phyloP scores from a whole-genome alignment of 352 stramenopile species.

The Globisporangium lucens region DNA sequence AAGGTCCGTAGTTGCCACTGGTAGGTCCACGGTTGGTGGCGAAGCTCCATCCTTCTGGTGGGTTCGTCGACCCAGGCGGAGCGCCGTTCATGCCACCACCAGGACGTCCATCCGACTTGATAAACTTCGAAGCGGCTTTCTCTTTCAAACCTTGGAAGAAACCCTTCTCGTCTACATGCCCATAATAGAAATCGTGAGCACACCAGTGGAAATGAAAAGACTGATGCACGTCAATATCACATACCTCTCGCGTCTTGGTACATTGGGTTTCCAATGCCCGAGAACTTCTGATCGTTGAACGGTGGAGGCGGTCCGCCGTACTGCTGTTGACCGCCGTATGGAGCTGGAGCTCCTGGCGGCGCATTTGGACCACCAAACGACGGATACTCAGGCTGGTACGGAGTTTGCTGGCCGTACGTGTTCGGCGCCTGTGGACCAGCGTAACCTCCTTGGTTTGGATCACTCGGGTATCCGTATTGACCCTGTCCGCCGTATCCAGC shows the following conservation, averaged over 20 bases:
- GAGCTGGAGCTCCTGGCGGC: constrained; percentile 25
- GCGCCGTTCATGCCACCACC: constrained; percentile 55
- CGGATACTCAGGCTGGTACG: constrained; percentile 51
- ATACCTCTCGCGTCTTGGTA: constrained; percentile 87
- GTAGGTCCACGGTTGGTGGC: constrained; percentile 81
- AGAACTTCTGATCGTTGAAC: constrained; percentile 82
- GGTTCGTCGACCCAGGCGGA: constrained; percentile 63
- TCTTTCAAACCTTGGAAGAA: constrained; percentile 88
- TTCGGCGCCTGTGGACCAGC: constrained; percentile 29
- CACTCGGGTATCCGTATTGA: constrained; percentile 47
- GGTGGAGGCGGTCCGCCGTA: constrained; percentile 47
- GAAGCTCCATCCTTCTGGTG: constrained; percentile 83
- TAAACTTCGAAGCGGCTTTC: constrained; percentile 78
- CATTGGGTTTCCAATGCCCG: constrained; percentile 94
- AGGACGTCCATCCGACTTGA: constrained; percentile 45
- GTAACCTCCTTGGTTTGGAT: constrained; percentile 47
- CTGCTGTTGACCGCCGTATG: constrained; percentile 27
- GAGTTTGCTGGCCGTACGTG: constrained; percentile 37
- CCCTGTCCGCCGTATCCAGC: constrained; percentile 40
- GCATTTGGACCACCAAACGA: constrained; percentile 38
- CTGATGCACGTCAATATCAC: background rate
- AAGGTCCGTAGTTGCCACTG: constrained; percentile 56
- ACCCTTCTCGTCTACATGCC: constrained; percentile 67
- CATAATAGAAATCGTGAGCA: constrained; percentile 1
- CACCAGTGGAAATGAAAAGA: background rate